Base-by-base conservation (phyloP, 139 green algal genomes). In the Auxenochlorella protothecoides region DNA sequence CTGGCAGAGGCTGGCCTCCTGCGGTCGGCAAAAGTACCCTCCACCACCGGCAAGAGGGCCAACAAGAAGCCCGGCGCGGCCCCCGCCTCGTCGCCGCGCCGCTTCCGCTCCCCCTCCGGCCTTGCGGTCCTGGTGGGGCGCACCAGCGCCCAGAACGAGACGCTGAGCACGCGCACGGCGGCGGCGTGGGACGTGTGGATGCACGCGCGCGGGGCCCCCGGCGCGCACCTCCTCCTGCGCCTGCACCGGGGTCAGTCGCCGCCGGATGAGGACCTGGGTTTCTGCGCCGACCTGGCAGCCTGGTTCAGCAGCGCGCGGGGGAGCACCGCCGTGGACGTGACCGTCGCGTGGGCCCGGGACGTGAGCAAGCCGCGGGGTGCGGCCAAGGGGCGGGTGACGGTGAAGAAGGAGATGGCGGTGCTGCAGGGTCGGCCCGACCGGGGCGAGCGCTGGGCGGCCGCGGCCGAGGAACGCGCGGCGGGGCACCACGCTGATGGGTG, bases 91-190 rank as follows among this genome's bases (percentile, higher is more conserved):
- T 44, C 27, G 27, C 27, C 27, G 27, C 27, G 27, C 27, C 27
- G 27, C 6, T 93, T 85, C 70, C 70, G 53, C 5, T 86, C 84
- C 8, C 90, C 90, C 51, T 72, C 77, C 51, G 89, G 88, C 2
- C 82, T 85, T 10, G 61, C 69, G 16, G 81, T 92, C 14, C 77
- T 94, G 67, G 77, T 97, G 14, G 90, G 91, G 16, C 79, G 91
- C 27, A 96, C 91, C 81, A 93, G 91, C 79, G 79, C 78, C 56
- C 88, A 96, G 74, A 97, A 97, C 72, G 91, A 97, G 71, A 76
- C 86, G 72, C 79, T 97, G 74, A 88, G 78, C 44, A 80, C 81
- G 27, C 65, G 79, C 69, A 71, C 93, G 14, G 89, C 89, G 3
- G 75, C 87, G 27, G 60, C 70, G 27, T 69, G 78, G 6, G 91